Evolutionary conservation across 1,139 yeast species (phyloP), one percentile per base, ranked within the genome.

Genomic region (Hanseniaspora uvarum): DNA sequence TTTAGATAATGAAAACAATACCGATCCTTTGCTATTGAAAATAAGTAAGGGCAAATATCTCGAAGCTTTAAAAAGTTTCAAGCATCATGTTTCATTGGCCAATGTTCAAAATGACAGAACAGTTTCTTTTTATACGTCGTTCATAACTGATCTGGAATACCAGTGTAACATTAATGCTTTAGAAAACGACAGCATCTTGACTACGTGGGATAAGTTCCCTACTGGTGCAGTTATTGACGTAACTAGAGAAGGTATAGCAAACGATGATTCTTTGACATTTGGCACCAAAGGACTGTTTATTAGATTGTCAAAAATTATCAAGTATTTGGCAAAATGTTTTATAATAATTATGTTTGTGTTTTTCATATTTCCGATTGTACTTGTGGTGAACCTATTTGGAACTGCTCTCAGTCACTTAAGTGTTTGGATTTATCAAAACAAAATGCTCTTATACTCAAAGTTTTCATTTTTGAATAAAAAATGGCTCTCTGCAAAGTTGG

Each of bases 91-190:
- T 4, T 64, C 80, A 7, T 71, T 86, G 58, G 86, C 96, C 8
- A 89, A 89, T 66, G 76, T 84, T 19, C 75, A 80, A 55, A 83
- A 86, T 64, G 97, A 89, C 65, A 72, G 82, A 47, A 74, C 81
- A 0, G 83, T 79, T 1, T 80, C 78, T 21, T 79, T 76, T 61
- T 77, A 71, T 64, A 77, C 83, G 0, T 67, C 80, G 0, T 77
- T 67, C 58, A 72, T 79, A 46, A 65, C 76, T 1, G 66, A 71
- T 50, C 37, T 30, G 23, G 31, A 23, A 18, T 48, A 49, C 14
- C 26, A 12, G 4, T 54, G 56, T 40, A 45, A 40, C 26, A 21
- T 21, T 4, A 14, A 45, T 14, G 30, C 47, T 14, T 21, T 31
- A 2, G 56, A 54, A 34, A 36, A 31, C 5, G 53, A 48, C n/a